These are phyloP conservation scores for Crithidia expoeki DNA, from an alignment of 208 protist genomes.

Conservation along the genomic window DNA sequence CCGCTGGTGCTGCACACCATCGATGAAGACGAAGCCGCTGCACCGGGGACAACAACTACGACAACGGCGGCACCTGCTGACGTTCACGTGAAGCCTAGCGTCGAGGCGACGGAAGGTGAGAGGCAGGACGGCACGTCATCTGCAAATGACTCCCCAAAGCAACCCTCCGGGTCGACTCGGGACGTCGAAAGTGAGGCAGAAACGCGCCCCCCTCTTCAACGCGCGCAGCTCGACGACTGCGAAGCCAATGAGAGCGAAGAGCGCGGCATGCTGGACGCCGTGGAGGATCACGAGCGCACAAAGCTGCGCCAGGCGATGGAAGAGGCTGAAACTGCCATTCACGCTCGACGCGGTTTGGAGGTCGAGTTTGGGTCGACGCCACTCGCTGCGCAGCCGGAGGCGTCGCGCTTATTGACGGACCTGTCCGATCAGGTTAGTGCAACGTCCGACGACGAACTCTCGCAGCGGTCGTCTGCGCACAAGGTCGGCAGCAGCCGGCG, in stretches of 20 bases:
- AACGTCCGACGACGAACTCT: constrained; percentile 74
- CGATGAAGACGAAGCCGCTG: constrained; percentile 58
- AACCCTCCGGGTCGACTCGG: constrained; percentile 1
- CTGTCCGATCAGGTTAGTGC: constrained; percentile 58
- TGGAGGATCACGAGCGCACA: constrained; percentile 41
- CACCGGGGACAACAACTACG: background rate
- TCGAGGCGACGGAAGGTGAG: background rate
- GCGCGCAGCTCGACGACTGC: constrained; percentile 26
- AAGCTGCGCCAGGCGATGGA: constrained; percentile 43
- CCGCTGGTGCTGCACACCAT: constrained; percentile 71
- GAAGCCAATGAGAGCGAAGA: constrained; percentile 39
- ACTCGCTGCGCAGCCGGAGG: constrained; percentile 23
- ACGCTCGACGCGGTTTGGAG: constrained; percentile 41
- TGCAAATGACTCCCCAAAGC: background rate
- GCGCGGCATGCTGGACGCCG: constrained; percentile 41
- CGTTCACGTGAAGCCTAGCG: no score
- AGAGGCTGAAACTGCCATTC: constrained; percentile 39
- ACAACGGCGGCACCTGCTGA: background rate
- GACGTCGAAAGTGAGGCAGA: background rate
- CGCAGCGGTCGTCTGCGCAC: constrained; percentile 22
- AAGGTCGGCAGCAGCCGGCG: constrained; percentile 21
- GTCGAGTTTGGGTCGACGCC: constrained; percentile 56
- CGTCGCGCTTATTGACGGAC: constrained; percentile 6
- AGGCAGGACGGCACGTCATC: background rate
- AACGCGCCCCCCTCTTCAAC: constrained; percentile 5